These are phyloP conservation scores for Vigna mungo DNA, from an alignment of 306 rosid species.

Conservation along the genomic window DNA sequence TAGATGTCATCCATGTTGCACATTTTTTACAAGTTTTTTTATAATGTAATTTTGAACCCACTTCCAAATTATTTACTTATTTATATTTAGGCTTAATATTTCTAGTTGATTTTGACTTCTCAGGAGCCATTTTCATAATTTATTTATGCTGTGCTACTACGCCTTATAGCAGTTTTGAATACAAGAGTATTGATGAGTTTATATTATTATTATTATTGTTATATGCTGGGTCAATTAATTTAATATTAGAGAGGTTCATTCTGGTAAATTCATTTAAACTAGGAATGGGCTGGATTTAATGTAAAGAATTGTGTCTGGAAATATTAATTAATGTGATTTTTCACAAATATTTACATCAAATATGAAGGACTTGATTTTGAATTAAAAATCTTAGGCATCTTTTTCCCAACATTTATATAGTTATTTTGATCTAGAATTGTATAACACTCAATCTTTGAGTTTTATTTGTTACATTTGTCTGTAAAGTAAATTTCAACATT, in stretches of 20 bases:
- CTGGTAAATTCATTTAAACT: conserved; percentile 1
- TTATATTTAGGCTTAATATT: conserved; percentile 31
- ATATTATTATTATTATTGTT: conserved; percentile 28
- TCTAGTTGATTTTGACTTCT: conserved; percentile 41
- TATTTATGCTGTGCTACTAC: conserved; percentile 24
- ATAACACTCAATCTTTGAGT: no score
- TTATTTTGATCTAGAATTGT: no score
- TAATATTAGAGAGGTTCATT: neutral
- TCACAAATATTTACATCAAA: no score
- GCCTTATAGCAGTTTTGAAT: conserved; percentile 35
- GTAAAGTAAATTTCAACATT: no score
- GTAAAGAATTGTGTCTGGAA: no score
- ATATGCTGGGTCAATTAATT: conserved; percentile 2
- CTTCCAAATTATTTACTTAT: conserved; percentile 25
- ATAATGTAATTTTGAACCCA: conserved; percentile 47
- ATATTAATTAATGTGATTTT: no score
- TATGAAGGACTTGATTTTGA: no score
- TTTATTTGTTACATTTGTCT: no score
- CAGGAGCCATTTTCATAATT: conserved; percentile 22
- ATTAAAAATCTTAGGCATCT: no score
- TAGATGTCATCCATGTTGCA: conserved; percentile 26
- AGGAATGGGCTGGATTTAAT: neutral
- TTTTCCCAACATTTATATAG: no score
- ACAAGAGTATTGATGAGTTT: conserved; percentile 20
- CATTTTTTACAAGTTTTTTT: conserved; percentile 45